phyloP scores from a whole-genome alignment of 768 basidiomycete species.

The Boletus patriciae region DNA sequence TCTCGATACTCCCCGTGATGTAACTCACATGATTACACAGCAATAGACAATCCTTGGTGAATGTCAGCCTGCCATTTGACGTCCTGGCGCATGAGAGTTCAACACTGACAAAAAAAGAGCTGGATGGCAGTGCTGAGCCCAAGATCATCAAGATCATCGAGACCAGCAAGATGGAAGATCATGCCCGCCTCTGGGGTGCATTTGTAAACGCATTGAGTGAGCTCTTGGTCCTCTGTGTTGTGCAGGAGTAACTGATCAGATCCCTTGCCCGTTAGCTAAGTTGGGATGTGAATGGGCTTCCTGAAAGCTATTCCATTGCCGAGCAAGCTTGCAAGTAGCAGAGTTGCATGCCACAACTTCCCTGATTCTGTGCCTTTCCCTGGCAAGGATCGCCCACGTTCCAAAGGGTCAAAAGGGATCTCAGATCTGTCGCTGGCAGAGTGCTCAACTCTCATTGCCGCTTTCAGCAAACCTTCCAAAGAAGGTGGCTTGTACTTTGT shows the following conservation, averaged over 20 bases:
- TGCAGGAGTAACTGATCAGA: no score
- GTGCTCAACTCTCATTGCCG: not conserved
- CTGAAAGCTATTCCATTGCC: constrained; percentile 4
- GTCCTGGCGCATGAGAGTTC: not conserved
- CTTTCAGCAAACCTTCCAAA: not conserved
- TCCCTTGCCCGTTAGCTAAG: not conserved
- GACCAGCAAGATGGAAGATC: no score
- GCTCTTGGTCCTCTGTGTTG: no score
- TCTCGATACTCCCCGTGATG: not conserved
- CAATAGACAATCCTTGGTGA: no score
- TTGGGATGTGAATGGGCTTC: not conserved
- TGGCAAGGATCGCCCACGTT: not conserved
- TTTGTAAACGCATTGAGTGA: no score
- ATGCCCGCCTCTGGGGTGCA: no score
- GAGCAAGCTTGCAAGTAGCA: not conserved
- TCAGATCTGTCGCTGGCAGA: not conserved
- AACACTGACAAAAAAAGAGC: no score
- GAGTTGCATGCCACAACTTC: not conserved
- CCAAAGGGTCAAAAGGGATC: constrained; percentile 7
- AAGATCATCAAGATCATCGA: no score
- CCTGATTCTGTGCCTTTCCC: not conserved
- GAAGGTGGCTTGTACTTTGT: not conserved
- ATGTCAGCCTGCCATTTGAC: no score
- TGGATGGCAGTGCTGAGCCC: no score
- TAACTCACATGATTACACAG: not conserved